Evolutionary conservation across 2,329 filamentous ascomycete genomes (phyloP).

Genomic region (Ascochyta viciae-villosae): DNA sequence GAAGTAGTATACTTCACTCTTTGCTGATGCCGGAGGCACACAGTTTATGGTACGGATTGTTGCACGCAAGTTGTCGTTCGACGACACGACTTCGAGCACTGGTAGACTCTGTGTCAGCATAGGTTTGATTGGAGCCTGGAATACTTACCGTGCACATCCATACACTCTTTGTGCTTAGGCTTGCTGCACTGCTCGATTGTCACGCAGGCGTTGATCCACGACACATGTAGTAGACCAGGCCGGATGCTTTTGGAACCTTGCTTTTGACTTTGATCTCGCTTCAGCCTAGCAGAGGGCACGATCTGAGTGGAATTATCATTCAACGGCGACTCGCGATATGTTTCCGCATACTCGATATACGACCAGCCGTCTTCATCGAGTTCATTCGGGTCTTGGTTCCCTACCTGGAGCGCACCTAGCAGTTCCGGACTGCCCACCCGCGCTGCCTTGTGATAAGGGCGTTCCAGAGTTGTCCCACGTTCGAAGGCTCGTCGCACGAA

Average conservation of each 20-base stretch:
- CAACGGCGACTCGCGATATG: background rate
- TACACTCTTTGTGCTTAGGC: background rate
- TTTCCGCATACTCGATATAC: background rate
- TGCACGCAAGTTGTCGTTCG: background rate
- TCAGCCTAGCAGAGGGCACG: background rate
- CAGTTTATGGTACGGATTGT: background rate
- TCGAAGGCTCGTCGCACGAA: background rate
- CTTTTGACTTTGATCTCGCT: background rate
- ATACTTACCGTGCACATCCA: background rate
- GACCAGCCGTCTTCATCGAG: background rate
- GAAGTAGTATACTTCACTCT: background rate
- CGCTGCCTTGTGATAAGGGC: background rate
- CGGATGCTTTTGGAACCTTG: background rate
- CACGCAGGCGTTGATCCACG: too few species aligned
- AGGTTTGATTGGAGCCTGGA: background rate
- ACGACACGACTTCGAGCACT: background rate
- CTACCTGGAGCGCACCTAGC: background rate
- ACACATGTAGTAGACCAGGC: background rate
- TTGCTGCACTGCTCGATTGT: background rate
- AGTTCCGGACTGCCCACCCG: background rate
- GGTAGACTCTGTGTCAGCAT: background rate
- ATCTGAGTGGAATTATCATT: background rate
- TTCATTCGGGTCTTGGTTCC: background rate
- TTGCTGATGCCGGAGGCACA: background rate
- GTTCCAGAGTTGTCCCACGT: background rate